These are phyloP conservation scores for Lanmaoa rubissima DNA, from an alignment of 768 basidiomycete genomes.

Conservation along the genomic window DNA sequence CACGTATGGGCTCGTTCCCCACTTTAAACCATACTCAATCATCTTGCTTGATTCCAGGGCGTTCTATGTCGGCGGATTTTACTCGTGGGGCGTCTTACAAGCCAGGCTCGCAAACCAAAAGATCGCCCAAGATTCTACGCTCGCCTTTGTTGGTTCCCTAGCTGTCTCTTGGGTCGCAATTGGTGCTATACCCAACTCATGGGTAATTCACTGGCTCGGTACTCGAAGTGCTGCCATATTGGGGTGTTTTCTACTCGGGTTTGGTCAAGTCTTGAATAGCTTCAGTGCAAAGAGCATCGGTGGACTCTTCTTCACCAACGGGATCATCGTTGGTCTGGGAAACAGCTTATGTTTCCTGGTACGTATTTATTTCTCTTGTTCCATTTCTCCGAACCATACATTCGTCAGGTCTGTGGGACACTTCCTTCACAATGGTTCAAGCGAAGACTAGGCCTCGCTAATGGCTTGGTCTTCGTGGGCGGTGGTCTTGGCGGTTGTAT, in stretches of 20 bases:
- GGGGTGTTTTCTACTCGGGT: slow-evolving; percentile 29
- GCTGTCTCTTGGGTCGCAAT: slow-evolving; percentile 30
- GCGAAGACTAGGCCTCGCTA: slow-evolving; percentile 32
- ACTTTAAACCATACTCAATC: neutral
- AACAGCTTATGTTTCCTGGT: slow-evolving; percentile 28
- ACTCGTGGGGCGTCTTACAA: slow-evolving; percentile 35
- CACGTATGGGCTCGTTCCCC: slow-evolving; percentile 17
- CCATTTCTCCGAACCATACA: neutral
- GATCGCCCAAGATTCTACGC: slow-evolving; percentile 23
- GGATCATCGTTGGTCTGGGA: slow-evolving; percentile 30
- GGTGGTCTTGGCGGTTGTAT: slow-evolving; percentile 34
- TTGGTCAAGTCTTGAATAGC: slow-evolving; percentile 29
- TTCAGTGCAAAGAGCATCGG: slow-evolving; percentile 21
- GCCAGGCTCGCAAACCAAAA: slow-evolving; percentile 27
- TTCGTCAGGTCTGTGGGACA: slow-evolving; percentile 27
- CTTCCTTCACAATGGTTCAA: slow-evolving; percentile 37
- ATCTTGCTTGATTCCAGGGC: slow-evolving; percentile 17
- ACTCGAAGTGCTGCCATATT: slow-evolving; percentile 27
- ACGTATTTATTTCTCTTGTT: neutral
- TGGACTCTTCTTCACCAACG: slow-evolving; percentile 31
- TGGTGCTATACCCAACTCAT: slow-evolving; percentile 28
- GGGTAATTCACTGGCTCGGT: slow-evolving; percentile 32
- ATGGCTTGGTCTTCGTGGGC: slow-evolving; percentile 34
- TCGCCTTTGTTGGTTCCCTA: slow-evolving; percentile 35
- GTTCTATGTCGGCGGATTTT: slow-evolving; percentile 24